Percentiles rank a stretch among this genome's conserved stretches.
These are phyloP conservation scores for Apiospora aurea DNA, from an alignment of 2,329 filamentous ascomycete species.

Conservation along the genomic window DNA sequence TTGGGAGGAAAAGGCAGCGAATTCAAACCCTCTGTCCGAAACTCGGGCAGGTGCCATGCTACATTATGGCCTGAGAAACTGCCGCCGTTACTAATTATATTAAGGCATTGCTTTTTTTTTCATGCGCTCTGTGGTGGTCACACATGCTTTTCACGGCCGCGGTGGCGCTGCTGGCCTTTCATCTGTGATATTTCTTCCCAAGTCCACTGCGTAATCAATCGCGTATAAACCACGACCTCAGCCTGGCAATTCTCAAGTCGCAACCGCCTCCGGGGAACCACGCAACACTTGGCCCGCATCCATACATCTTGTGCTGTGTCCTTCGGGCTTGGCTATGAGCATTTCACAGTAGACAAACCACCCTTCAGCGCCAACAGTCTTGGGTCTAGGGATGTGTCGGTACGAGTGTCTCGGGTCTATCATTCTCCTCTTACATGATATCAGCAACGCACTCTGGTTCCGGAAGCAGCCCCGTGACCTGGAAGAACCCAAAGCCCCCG, in stretches of 20 bases:
- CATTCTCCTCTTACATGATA: constrained; percentile 55
- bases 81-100: not conserved
- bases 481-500: constrained; percentile 29
- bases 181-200: not conserved
- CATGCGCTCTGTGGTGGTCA: not conserved
- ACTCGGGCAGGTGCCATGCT: not conserved
- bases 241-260: constrained; percentile 19
- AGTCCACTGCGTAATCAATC: not conserved
- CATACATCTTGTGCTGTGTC: not conserved
- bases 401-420: constrained; percentile 60
- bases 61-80: not conserved
- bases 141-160: not conserved
- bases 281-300: not conserved
- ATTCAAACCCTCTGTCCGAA: not conserved
- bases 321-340: no score
- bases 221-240: constrained; percentile 5
- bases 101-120: not conserved
- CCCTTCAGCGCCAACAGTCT: constrained; percentile 38
- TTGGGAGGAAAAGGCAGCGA: not conserved
- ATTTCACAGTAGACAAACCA: constrained; percentile 17
- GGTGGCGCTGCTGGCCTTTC: not conserved
- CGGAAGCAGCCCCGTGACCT: constrained; percentile 36
- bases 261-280: not conserved
- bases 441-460: constrained; percentile 48
- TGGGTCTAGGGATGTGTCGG: constrained; percentile 56